Evolutionary conservation across 2,329 filamentous ascomycete species (phyloP), one percentile per base, ranked within the genome.

Genomic region (Fusarium siculi): DNA sequence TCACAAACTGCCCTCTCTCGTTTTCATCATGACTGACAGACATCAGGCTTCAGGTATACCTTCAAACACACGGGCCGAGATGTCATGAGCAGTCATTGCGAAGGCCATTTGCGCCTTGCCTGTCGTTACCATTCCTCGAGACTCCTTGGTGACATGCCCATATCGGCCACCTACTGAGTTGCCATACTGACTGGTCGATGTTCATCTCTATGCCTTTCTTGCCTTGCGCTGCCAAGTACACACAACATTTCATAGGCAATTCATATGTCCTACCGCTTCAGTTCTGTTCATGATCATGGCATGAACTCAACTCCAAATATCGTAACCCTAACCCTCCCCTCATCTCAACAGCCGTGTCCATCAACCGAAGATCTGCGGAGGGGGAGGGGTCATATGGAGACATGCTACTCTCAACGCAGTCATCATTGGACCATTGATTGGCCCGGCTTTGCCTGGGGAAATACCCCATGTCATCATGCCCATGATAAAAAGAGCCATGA

Each of bases 351-450:
- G 76, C 76, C 76, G 76, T 77, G 72, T 66, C 68, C 55, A 56
- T 66, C 50, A 78, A 68, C 76, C 76, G 76, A 76, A 59, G 76
- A 74, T 70, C 65, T 70, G 72, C 72, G 53, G 76, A 70, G 76
- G 68, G 69, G 73, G 72, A 75, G 74, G 71, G 76, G 76, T 68
- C 47, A 52, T 46, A 76, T 77, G 76, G 76, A 68, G 71, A 66
- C 63, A 19, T 54, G n/a, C 54, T 43, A 39, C 39, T 49, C 34
- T 44, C 30, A 64, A 67, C 66, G 69, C 63, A 66, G 43, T 32
- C 62, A 66, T 70, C 16, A 77, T 77, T 78, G 74, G 72, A 76
- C 66, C 60, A 56, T 40, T 63, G 43, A 46, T 60, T 56, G 62
- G 62, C 37, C 56, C 49, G 42, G 44, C 34, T 34, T 42, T 69